Conservation (phyloP, 768 basidiomycete species). For the Inosperma sp. region DNA sequence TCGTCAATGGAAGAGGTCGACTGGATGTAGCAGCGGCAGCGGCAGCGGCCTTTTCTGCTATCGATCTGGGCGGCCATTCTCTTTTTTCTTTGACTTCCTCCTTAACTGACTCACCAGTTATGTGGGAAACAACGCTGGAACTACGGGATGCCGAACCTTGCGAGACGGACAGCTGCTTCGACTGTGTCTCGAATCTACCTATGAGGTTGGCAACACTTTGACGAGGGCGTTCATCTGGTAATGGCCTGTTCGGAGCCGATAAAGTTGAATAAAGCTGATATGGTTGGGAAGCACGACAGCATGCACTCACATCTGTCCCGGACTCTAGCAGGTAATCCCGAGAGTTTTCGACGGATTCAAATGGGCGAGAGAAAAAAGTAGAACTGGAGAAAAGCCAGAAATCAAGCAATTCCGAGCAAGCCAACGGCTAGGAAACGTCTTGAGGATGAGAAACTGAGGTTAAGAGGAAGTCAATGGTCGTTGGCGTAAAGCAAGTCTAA, state of each 20-base stretch:
- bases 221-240: conserved; percentile 85
- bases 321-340: too few species aligned
- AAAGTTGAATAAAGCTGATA: conserved; percentile 18
- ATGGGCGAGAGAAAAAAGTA: not conserved
- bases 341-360: too few species aligned
- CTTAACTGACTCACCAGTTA: conserved; percentile 57
- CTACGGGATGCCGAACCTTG: conserved; percentile 46
- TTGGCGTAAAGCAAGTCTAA: conserved; percentile 10
- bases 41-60: conserved; percentile 32
- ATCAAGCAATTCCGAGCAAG: not conserved
- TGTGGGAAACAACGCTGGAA: conserved; percentile 63
- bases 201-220: conserved; percentile 88
- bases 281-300: conserved; percentile 14
- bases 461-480: not conserved
- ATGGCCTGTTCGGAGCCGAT: conserved; percentile 49
- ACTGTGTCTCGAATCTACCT: conserved; percentile 81
- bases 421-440: not conserved
- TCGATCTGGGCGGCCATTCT: conserved; percentile 69
- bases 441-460: not conserved
- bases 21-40: conserved; percentile 27
- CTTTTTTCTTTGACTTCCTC: conserved; percentile 67
- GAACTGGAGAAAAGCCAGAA: not conserved
- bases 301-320: conserved; percentile 32
- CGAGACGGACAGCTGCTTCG: conserved; percentile 52
- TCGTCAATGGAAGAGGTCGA: conserved; percentile 33